Conservation (phyloP, 1,284 basidiomycete genomes). For the Phellinidium pouzarii region DNA sequence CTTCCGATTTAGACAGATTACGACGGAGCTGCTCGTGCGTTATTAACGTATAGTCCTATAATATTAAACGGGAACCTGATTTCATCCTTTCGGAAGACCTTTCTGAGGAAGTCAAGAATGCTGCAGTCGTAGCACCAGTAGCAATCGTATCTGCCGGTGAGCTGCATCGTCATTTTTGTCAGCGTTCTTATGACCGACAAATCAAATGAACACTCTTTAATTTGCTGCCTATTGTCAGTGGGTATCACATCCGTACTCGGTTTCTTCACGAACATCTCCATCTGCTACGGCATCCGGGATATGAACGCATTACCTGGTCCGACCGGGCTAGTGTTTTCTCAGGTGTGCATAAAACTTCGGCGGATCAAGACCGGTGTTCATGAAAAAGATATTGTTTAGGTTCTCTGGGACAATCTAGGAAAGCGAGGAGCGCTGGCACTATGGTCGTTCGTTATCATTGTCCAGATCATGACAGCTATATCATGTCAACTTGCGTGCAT, state of each 20-base stretch:
- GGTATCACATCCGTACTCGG: constrained; percentile 19
- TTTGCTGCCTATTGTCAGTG: constrained; percentile 2
- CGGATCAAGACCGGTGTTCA: background rate
- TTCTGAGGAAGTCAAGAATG: constrained; percentile 23
- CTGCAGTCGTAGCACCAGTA: constrained; percentile 20
- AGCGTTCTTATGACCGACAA: too few species aligned
- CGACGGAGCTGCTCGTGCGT: constrained; percentile 22
- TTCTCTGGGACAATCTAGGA: constrained; percentile 23
- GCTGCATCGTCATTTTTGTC: too few species aligned
- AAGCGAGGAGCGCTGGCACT: constrained; percentile 20
- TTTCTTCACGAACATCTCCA: constrained; percentile 21
- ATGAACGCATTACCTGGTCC: constrained; percentile 20
- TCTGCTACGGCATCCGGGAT: constrained; percentile 23
- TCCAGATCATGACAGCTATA: constrained; percentile 20
- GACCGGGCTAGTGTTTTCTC: constrained; percentile 21
- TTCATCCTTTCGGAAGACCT: constrained; percentile 15
- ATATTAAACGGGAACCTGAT: background rate
- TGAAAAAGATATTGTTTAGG: constrained; percentile 3
- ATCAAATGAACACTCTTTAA: background rate
- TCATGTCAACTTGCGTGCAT: constrained; percentile 22
- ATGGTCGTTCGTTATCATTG: constrained; percentile 22
- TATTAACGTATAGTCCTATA: background rate
- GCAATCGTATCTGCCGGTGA: constrained; percentile 21
- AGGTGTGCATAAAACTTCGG: constrained; percentile 9
- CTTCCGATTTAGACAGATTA: constrained; percentile 20